Conservation (phyloP, 1,284 basidiomycete species). For the Flammula alnicola region DNA sequence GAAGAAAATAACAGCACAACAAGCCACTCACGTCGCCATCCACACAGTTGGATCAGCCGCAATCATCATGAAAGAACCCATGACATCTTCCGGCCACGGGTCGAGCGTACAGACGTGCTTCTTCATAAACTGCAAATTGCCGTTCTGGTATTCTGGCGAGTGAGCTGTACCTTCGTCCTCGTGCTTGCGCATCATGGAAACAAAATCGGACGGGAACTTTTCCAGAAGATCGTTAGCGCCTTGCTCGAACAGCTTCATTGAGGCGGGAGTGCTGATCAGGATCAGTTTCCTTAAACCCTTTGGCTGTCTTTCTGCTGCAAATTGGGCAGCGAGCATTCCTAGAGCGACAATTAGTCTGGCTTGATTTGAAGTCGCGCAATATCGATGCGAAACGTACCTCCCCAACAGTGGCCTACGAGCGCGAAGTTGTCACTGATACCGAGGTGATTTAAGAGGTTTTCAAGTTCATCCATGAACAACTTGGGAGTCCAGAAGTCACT, state of each 20-base stretch:
- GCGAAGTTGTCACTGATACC: conserved; percentile 43
- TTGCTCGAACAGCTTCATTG: conserved; percentile 34
- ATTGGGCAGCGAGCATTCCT: conserved; percentile 45
- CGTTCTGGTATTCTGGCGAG: conserved; percentile 29
- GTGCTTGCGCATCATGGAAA: conserved; percentile 22
- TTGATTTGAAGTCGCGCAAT: neutral
- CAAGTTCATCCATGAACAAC: conserved; percentile 54
- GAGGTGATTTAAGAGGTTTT: conserved; percentile 46
- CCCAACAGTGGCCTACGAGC: conserved; percentile 55
- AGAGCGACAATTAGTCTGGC: neutral
- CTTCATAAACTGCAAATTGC: conserved; percentile 25
- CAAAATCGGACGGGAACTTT: conserved; percentile 30
- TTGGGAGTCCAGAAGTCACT: conserved; percentile 49
- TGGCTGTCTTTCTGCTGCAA: conserved; percentile 35
- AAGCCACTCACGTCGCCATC: conserved; percentile 21
- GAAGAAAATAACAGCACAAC: neutral
- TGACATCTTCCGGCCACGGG: conserved; percentile 29
- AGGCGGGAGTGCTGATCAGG: conserved; percentile 37
- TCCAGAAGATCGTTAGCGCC: conserved; percentile 23
- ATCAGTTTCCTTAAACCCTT: conserved; percentile 44
- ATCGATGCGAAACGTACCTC: conserved; percentile 27
- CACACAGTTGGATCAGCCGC: conserved; percentile 27
- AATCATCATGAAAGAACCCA: conserved; percentile 18
- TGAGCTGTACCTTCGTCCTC: conserved; percentile 29
- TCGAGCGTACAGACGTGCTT: conserved; percentile 31